Conservation (phyloP, 2,329 filamentous ascomycete species). For the Aspergillus sp. region DNA sequence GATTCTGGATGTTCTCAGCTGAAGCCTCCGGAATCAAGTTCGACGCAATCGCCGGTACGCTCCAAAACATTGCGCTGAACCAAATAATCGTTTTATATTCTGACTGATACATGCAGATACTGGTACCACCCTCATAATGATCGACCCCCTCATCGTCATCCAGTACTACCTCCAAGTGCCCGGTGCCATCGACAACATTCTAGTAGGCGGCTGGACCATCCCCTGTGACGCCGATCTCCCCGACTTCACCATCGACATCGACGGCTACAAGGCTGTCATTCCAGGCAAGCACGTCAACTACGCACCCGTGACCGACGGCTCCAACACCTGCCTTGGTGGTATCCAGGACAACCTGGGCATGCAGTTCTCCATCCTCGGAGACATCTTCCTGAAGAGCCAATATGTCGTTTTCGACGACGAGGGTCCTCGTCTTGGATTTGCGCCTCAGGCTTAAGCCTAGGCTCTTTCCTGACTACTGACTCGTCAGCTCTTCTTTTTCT, state of each 20-base stretch:
- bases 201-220: constrained; percentile 57
- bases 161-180: constrained; percentile 60
- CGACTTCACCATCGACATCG: constrained; percentile 55
- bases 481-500: not conserved
- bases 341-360: constrained; percentile 65
- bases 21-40: constrained; percentile 48
- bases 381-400: constrained; percentile 75
- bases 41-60: constrained; percentile 54
- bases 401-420: constrained; percentile 69
- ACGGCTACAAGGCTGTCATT: constrained; percentile 50
- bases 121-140: constrained; percentile 65
- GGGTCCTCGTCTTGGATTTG: constrained; percentile 51
- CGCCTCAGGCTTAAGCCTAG: constrained; percentile 33
- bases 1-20: constrained; percentile 64
- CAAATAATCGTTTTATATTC: not conserved
- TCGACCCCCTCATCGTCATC: constrained; percentile 42
- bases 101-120: constrained; percentile 51
- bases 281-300: constrained; percentile 59
- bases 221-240: constrained; percentile 52
- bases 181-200: constrained; percentile 50
- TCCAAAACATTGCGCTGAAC: not conserved
- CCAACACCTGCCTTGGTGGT: constrained; percentile 67
- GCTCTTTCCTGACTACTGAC: not conserved
- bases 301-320: constrained; percentile 40
- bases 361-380: constrained; percentile 69